Evolutionary conservation across 1,284 basidiomycete genomes (phyloP), one percentile per base, ranked within the genome.

Genomic region (Leccinum subatratum): DNA sequence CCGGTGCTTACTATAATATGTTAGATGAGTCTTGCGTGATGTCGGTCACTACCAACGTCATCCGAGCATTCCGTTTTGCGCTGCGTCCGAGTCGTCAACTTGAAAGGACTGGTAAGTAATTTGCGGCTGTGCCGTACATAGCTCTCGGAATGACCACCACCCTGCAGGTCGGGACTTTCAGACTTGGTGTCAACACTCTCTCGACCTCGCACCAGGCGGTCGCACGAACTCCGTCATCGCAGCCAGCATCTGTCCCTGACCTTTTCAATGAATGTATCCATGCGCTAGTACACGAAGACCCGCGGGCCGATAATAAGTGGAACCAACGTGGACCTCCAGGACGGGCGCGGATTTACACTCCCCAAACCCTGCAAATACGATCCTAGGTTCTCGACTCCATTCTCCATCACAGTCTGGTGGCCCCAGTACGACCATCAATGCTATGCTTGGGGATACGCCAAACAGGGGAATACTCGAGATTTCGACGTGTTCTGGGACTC

Each of bases 391-490:
- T 45, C 25, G 61, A 58, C 28, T 37, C 34, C 59, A 22, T 20
- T 22, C 30, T 37, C 7, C 25, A 42, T 16, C 79, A 34, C 37
- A 39, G 37, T 39, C 37, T 14, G 62, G 77, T 6, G 69, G 82
- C 60, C 72, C 82, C 5, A 80, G 81, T 68, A 74, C 80, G 3
- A 72, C 80, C 1, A 56, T 85, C 9, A 83, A 84, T 63, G 70
- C 73, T 7, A 73, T 88, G 0, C 75, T 93, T 57, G 79, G 58
- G 71, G 81, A 16, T 84, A 87, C 68, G 85, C 88, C 1, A 67
- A 72, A 3, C 68, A 70, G 1, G 87, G 87, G 0, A 80, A 87
- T 60, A 71, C 82, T 4, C 70, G 70, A 18, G 79, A 77, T 9
- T 76, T 83, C 0, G 87, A 90, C 71, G 68, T 77, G 16, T 75